Percentiles rank a stretch among this genome's conserved stretches.
phyloP scores from a whole-genome alignment of 495 filamentous ascomycete species.

The Aspergillus sclerotiicarbonarius region DNA sequence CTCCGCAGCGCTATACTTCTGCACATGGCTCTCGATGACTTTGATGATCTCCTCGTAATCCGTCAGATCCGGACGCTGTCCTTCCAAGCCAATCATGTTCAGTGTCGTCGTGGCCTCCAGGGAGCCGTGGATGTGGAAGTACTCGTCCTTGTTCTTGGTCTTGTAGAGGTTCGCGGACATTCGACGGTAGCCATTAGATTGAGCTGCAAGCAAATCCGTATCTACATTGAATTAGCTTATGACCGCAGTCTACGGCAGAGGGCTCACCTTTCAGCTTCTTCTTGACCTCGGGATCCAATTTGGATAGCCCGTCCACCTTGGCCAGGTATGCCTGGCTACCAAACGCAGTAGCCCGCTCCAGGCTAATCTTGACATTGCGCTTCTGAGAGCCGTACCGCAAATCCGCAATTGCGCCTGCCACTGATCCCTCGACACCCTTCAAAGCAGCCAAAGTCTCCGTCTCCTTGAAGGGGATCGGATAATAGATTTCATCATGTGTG shows the following conservation, averaged over 20 bases:
- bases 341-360: slow-evolving; percentile 65
- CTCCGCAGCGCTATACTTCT: slow-evolving; percentile 58
- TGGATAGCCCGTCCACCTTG: slow-evolving; percentile 67
- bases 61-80: slow-evolving; percentile 59
- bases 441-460: slow-evolving; percentile 65
- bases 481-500: slow-evolving; percentile 43
- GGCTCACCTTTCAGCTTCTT: slow-evolving; percentile 59
- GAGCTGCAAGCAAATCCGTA: slow-evolving; percentile 67
- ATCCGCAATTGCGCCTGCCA: slow-evolving; percentile 63
- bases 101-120: slow-evolving; percentile 67
- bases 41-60: slow-evolving; percentile 66
- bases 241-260: background rate
- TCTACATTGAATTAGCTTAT: slow-evolving; percentile 44
- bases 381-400: slow-evolving; percentile 46
- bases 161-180: slow-evolving; percentile 74
- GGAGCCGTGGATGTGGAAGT: slow-evolving; percentile 78
- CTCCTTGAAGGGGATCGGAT: slow-evolving; percentile 70
- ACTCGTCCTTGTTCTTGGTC: slow-evolving; percentile 62
- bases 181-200: slow-evolving; percentile 70
- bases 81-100: slow-evolving; percentile 68
- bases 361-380: slow-evolving; percentile 54
- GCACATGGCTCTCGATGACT: slow-evolving; percentile 64
- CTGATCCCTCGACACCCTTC: slow-evolving; percentile 67
- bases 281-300: slow-evolving; percentile 58
- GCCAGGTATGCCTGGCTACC: slow-evolving; percentile 71